Evolutionary conservation across 2,329 filamentous ascomycete genomes (phyloP), one percentile per base, ranked within the genome.

Genomic region (Alternaria sp.): DNA sequence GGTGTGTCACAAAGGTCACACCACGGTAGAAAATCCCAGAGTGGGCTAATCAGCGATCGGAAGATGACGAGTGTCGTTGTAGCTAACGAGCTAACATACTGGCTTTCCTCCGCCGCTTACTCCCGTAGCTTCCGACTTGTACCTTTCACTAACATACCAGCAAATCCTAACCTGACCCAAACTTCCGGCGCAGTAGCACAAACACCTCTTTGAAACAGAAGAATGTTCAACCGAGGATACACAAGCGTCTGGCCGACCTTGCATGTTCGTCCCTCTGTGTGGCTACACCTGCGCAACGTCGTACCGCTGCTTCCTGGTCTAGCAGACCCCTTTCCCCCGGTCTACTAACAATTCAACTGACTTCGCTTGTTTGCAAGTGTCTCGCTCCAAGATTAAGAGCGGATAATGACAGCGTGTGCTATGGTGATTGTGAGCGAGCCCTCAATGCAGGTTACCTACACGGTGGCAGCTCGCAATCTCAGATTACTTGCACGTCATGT

Each of bases 401-500:
- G 68, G 65, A 71, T 63, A 64, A 64, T 44, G 59, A 65, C 63
- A 66, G 57, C 53, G 43, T 59, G 57, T 60, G 41, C 43, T 53
- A 47, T 67, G 43, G 14, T 67, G 60, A 18, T 61, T 67, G 57
- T 66, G 4, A 53, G 49, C 67, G 66, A 61, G 60, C 49, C 58
- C 61, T 61, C 54, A 47, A 56, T 43, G 53, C 59, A 50, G 33
- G 51, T 51, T 68, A 47, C 45, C 59, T 45, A 23, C 58, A 55
- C 62, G 41, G 28, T 47, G 59, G 25, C 26, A 14, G 28, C 21
- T 49, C 41, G 55, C 33, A 56, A 63, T 64, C 66, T 67, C 66
- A 70, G 67, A 68, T 68, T 66, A 64, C 65, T 46, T 69, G 63
- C 63, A 50, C 64, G 62, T 64, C 56, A 66, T 66, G 64, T 65